Evolutionary conservation across 2,329 filamentous ascomycete genomes (phyloP), one percentile per base, ranked within the genome.

Genomic region (Teratosphaeria pseudoeucalypti): DNA sequence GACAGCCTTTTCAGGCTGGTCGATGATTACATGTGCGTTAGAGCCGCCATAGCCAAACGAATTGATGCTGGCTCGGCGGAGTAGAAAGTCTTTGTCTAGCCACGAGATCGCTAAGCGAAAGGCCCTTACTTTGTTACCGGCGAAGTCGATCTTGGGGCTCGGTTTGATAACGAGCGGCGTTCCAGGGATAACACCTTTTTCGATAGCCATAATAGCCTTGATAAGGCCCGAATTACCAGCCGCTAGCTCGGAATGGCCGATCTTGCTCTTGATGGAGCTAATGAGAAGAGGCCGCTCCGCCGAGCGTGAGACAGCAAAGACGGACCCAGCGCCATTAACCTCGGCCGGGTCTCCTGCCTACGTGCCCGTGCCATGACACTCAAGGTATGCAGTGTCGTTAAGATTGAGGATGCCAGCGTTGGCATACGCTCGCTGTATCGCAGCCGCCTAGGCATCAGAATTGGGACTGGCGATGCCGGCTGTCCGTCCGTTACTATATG

Each of bases 391-490:
- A 10, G 34, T 39, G 11, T 10, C 34, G 11, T 39, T 10, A 2
- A 19, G 14, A 23, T 37, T 49, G 11, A 49, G 14, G 37, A 57
- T 19, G 5, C 56, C 56, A 7, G 34, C 34, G n/a, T 27, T 34
- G 5, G 29, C 32, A 26, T 57, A 57, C 6, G 34, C 39, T 4
- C 7, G 14, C 19, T n/a, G 56, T 7, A 57, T 57, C 11, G 47
- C 10, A 7, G 6, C 6, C 34, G 16, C 39, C n/a, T 70, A 37
- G 12, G 49, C 49, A 11, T 53, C 27, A 23, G 49, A n/a, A 53
- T n/a, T 53, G 19, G 49, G 49, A 23, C 10, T 11, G 12, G 27
- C n/a, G 27, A 53, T 53, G 19, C 49, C 49, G 71, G 0, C 67
- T 23, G 23, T 23, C 23, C 23, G 23, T 23, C 23, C 23, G 23